phyloP scores from a whole-genome alignment of 768 basidiomycete species.

The Fistulinella prunicolor region DNA sequence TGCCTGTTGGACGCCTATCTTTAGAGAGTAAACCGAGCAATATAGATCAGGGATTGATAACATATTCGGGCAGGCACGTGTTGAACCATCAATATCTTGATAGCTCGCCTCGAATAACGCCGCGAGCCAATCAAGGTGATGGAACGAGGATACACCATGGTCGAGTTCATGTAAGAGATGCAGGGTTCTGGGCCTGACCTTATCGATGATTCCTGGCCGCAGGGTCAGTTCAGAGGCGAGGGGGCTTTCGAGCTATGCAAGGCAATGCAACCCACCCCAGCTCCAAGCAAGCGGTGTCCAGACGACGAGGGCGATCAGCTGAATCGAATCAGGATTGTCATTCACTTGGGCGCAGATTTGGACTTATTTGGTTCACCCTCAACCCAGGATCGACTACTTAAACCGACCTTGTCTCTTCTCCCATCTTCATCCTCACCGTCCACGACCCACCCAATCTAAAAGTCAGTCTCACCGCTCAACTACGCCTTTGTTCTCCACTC shows the following conservation, averaged over 20 bases:
- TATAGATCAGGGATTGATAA: too few species aligned
- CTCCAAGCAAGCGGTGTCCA: constrained; percentile 12
- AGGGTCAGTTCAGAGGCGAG: neutral
- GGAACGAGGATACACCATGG: constrained; percentile 7
- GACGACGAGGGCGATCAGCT: constrained; percentile 13
- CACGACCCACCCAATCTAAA: neutral
- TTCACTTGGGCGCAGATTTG: constrained; percentile 21
- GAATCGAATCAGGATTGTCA: constrained; percentile 5
- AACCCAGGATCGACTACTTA: constrained; percentile 33
- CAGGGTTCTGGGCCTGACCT: constrained; percentile 6
- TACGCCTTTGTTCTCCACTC: neutral
- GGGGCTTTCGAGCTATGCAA: constrained; percentile 1
- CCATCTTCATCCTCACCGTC: constrained; percentile 23
- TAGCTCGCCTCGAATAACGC: neutral
- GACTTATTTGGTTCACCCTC: constrained; percentile 32
- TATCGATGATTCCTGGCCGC: neutral
- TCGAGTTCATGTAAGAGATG: neutral
- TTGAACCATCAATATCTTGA: neutral
- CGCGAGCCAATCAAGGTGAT: neutral
- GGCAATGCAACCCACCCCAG: constrained; percentile 13
- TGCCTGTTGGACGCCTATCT: neutral
- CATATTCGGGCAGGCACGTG: constrained; percentile 1
- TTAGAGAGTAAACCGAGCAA: neutral
- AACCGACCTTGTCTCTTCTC: constrained; percentile 16
- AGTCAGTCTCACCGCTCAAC: constrained; percentile 8